Conservation (phyloP, 78 protist genomes). For the Tieghemostelium lacteum region DNA sequence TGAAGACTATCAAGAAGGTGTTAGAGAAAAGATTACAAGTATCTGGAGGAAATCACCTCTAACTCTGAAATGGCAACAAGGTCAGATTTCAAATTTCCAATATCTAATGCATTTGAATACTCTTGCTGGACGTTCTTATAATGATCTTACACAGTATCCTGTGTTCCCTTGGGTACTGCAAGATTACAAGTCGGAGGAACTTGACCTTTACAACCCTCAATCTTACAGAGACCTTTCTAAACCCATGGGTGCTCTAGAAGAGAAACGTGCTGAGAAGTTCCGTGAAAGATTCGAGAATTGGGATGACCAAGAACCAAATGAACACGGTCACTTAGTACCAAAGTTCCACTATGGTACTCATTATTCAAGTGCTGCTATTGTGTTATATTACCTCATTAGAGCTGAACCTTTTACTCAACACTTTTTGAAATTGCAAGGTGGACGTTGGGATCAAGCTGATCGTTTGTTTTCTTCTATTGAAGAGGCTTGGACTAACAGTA, state of each 20-base stretch:
- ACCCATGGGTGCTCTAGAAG: conserved; percentile 96
- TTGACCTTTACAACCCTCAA: conserved; percentile 89
- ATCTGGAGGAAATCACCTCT: conserved; percentile 72
- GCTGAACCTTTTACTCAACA: conserved; percentile 95
- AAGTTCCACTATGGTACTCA: conserved; percentile 96
- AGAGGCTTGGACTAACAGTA: conserved; percentile 83
- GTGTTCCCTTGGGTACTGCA: conserved; percentile 96
- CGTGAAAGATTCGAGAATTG: conserved; percentile 81
- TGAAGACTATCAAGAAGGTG: conserved; percentile 40
- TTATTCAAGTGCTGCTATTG: conserved; percentile 89
- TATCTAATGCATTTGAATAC: conserved; percentile 93
- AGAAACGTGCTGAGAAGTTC: conserved; percentile 53
- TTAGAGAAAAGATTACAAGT: conserved; percentile 38
- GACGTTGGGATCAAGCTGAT: conserved; percentile 95
- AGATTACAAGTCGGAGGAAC: conserved; percentile 83
- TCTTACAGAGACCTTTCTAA: conserved; percentile 94
- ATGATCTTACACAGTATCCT: conserved; percentile 97
- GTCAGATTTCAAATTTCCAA: conserved; percentile 90
- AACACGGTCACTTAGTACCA: conserved; percentile 65
- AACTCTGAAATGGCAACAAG: conserved; percentile 83
- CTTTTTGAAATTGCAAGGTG: conserved; percentile 90
- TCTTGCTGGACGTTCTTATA: conserved; percentile 88
- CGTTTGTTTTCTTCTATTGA: conserved; percentile 90
- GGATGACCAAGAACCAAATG: conserved; percentile 75
- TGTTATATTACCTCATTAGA: conserved; percentile 93